Evolutionary conservation across 352 stramenopile genomes (phyloP).

Genomic region (Pythium aquatile): DNA sequence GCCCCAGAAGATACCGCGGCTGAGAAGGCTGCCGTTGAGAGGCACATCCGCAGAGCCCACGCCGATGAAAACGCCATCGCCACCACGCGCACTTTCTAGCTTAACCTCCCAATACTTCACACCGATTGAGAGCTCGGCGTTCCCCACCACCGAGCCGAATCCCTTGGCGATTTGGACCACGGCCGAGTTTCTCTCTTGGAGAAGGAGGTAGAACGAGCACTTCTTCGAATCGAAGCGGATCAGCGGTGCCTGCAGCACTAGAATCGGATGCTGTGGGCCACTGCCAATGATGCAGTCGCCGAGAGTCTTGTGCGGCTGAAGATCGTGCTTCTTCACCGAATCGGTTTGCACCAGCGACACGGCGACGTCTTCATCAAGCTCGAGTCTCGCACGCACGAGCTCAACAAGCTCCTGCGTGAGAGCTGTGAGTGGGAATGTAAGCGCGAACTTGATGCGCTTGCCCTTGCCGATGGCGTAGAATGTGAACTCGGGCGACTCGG

Average conservation of each 20-base stretch:
- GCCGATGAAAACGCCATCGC: constrained; percentile 74
- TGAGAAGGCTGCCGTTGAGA: constrained; percentile 59
- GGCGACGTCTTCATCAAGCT: constrained; percentile 49
- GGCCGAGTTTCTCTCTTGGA: constrained; percentile 51
- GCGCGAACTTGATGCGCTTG: constrained; percentile 66
- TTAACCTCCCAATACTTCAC: constrained; percentile 86
- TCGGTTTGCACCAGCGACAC: constrained; percentile 75
- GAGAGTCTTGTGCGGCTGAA: constrained; percentile 49
- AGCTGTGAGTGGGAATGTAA: constrained; percentile 58
- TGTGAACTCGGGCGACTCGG: constrained; percentile 60
- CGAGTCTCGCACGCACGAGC: constrained; percentile 48
- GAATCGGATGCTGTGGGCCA: constrained; percentile 58
- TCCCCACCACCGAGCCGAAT: constrained; percentile 61
- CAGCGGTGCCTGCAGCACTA: constrained; percentile 66
- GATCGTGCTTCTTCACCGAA: constrained; percentile 70
- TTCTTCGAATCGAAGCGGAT: constrained; percentile 65
- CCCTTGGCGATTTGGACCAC: constrained; percentile 64
- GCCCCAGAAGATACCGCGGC: constrained; percentile 68
- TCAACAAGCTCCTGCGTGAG: constrained; percentile 54
- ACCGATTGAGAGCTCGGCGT: constrained; percentile 48
- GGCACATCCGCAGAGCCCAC: constrained; percentile 52
- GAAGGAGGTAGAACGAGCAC: constrained; percentile 49
- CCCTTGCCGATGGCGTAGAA: constrained; percentile 70
- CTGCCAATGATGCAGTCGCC: constrained; percentile 68
- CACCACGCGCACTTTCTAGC: constrained; percentile 43